Base-by-base conservation (phyloP, 257 asterid species). In the Apocynum venetum region DNA sequence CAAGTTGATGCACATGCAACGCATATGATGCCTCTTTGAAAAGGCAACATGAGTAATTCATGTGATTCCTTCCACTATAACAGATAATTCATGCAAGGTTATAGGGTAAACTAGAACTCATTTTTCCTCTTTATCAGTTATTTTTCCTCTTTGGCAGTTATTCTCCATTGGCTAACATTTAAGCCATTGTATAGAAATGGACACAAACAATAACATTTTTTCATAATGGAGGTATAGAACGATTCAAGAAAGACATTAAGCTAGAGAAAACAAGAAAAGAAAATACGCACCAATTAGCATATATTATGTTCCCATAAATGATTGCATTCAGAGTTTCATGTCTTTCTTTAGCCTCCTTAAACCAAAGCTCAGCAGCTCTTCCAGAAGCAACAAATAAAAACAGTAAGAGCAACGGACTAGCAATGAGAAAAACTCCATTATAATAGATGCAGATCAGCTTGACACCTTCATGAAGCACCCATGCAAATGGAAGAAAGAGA, bases 321-420 rank as follows among this genome's bases (percentile, higher is more conserved):
- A 88, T 83, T 74, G 91, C 93, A 79, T 91, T 95, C 84, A 93
- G 82, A 75, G 88, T 79, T 68, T 85, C 67, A 82, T 88, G 88
- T 71, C 82, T 85, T 83, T 89, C 91, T 85, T 90, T 96, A 59
- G 97, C 98, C 90, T 93, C 94, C 89, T 88, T 83, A 89, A 96
- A 96, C 97, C 99, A 96, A 81, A 4, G 78, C 86, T 96, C 98
- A 63, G 99, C 97, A 89, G 97, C 94, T 83, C 99, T 95, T 85
- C 84, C 86, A 81, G 79, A 82, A 89, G 85, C 76, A 83, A 61
- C 59, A 79, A 69, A 81, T 73, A 78, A 79, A 81, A 83, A 87
- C 68, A 81, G 82, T 76, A 80, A 73, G 77, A 76, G 56, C 17
- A 3, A 17, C 13, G 47, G 68, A 66, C 43, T 6, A 25, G 43